Base-by-base conservation (phyloP, 495 filamentous ascomycete species). In the Neurospora pannonica region DNA sequence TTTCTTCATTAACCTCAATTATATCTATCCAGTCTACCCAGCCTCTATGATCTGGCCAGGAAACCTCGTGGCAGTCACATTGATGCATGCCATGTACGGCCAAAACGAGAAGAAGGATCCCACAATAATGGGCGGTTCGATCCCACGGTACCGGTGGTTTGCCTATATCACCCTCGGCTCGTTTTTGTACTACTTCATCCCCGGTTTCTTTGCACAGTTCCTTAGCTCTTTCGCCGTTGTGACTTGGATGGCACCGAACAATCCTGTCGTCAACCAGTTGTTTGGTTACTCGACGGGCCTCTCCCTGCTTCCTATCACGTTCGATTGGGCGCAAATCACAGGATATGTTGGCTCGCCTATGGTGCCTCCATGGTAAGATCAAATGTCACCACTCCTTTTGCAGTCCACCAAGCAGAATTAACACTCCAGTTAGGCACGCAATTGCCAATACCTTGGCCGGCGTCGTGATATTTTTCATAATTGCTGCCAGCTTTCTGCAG, bases 41-140 rank as follows among this genome's bases (percentile, higher is more conserved):
- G 90, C 91, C 4, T 87, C 91, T 10, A 92, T 93, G 90, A 93
- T 94, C 75, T 94, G 91, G 91, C 92, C 92, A 1, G 84, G 84
- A 2, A 91, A 86, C 69, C 83, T 94, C 24, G 89, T 91, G 75
- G 88, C 88, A 24, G 86, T 89, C 0, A 84, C 90, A 6, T 82
- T 94, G 10, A 91, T 94, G 83, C 88, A 89, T 70, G 90, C 90
- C 19, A 89, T 93, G 78, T 91, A 94, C 75, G 91, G 93, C 74
- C 85, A 86, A 70, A 80, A 84, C 39, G 79, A 86, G 5, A 76
- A 83, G 21, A 71, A 76, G 19, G 85, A 89, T 54, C 84, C 84
- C 5, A 83, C 82, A 3, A 77, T 88, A 17, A 79, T 88, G 38
- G 88, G 88, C 19, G 88, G 88, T 21, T 84, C 80, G 19, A 88